These are phyloP conservation scores for Rhizophora apiculata DNA, from an alignment of 345 rosid genomes.

Conservation along the genomic window DNA sequence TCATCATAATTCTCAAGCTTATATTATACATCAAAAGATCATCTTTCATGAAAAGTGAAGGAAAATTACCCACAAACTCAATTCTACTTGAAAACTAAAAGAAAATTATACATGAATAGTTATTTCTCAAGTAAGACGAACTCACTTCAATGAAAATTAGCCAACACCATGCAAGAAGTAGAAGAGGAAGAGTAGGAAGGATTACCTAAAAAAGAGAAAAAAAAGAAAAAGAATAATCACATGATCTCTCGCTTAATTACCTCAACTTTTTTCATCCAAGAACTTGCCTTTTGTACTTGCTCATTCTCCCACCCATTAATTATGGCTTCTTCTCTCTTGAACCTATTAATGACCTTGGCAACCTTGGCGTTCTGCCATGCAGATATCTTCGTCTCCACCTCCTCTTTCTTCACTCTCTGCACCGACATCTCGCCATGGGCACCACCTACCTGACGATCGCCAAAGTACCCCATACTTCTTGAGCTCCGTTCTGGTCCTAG, in stretches of 20 bases:
- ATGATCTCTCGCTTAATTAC: constrained; percentile 24
- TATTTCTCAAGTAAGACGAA: background rate
- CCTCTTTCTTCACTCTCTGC: constrained; percentile 86
- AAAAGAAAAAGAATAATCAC: background rate
- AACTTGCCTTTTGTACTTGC: constrained; percentile 68
- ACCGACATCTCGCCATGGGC: constrained; percentile 43
- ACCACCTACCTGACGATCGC: constrained; percentile 14
- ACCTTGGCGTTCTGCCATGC: constrained; percentile 95
- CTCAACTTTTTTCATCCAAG: constrained; percentile 96
- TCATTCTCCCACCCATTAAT: constrained; percentile 89
- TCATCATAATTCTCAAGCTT: background rate
- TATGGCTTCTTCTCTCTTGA: constrained; percentile 90
- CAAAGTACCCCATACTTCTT: constrained; percentile 19
- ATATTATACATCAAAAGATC: background rate
- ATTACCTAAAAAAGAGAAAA: background rate
- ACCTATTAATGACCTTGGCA: constrained; percentile 82
- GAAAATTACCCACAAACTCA: background rate
- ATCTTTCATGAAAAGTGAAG: background rate
- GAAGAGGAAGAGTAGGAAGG: background rate
- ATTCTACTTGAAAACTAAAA: background rate
- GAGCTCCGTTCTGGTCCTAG: constrained; percentile 24
- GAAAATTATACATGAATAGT: background rate
- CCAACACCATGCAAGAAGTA: background rate
- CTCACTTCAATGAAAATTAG: too few relatives aligned
- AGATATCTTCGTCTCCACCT: constrained; percentile 83